phyloP scores from a whole-genome alignment of 1,284 basidiomycete species.

The Melampsora medusae region DNA sequence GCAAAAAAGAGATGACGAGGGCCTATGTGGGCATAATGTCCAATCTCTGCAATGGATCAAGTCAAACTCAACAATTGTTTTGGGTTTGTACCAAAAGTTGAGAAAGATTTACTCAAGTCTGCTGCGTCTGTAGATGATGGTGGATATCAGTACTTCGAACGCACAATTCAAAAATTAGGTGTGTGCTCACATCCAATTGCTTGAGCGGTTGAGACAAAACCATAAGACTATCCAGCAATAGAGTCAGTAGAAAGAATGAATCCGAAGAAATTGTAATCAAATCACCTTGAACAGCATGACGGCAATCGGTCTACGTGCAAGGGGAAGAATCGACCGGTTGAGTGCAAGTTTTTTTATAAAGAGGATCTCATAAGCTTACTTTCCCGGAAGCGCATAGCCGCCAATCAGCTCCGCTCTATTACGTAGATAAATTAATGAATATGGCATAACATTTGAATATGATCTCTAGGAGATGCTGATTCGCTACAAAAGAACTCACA shows the following conservation, averaged over 20 bases:
- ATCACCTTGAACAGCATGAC: constrained; percentile 42
- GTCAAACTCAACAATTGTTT: background rate
- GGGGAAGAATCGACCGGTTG: background rate
- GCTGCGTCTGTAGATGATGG: constrained; percentile 24
- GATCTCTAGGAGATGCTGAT: background rate
- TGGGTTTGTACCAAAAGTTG: background rate
- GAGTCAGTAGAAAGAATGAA: background rate
- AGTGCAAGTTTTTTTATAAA: background rate
- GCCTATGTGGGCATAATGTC: constrained; percentile 38
- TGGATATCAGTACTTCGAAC: background rate
- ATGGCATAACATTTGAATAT: background rate
- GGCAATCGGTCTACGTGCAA: constrained; percentile 25
- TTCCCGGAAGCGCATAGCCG: constrained; percentile 36
- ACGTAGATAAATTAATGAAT: background rate
- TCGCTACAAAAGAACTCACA: constrained; percentile 6
- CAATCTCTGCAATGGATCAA: constrained; percentile 24
- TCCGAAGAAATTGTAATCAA: background rate
- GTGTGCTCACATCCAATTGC: constrained; percentile 35
- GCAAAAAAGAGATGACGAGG: constrained; percentile 41
- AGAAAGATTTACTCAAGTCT: constrained; percentile 24
- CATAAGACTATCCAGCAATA: constrained; percentile 26
- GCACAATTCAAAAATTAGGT: background rate
- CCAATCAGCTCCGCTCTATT: constrained; percentile 37
- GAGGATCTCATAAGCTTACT: constrained; percentile 2
- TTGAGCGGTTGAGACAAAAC: constrained; percentile 38